Percentiles rank a stretch among this genome's conserved stretches.
phyloP scores from a whole-genome alignment of 164 flowering plant species.

The Akebia trifoliata region DNA sequence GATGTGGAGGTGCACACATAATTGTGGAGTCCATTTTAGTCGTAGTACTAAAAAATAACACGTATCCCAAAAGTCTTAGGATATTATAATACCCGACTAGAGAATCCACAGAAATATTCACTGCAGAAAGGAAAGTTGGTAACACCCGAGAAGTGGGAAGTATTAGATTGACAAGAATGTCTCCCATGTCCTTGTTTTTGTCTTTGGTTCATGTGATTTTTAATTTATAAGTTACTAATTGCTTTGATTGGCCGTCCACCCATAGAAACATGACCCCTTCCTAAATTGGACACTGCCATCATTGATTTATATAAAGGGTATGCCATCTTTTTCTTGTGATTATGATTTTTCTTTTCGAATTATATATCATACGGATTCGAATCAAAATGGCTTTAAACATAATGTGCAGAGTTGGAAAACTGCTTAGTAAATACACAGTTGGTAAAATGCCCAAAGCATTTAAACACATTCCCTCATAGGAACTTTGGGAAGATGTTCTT shows the following conservation, averaged over 20 bases:
- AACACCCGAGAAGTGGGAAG: too few species aligned
- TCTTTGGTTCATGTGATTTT: background rate
- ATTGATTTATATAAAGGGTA: constrained; percentile 86
- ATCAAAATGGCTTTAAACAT: background rate
- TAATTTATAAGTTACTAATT: background rate
- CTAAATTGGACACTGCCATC: constrained; percentile 56
- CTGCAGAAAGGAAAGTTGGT: too few species aligned
- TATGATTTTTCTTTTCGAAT: background rate
- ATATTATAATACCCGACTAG: too few species aligned
- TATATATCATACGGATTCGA: constrained; percentile 1
- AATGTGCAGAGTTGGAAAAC: constrained; percentile 65
- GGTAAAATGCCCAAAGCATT: constrained; percentile 92
- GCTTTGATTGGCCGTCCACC: constrained; percentile 20
- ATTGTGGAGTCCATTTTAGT: too few species aligned
- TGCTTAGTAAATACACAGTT: constrained; percentile 58
- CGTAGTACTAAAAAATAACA: too few species aligned
- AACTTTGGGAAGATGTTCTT: constrained; percentile 75
- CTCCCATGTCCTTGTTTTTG: constrained; percentile 2
- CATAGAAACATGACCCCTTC: constrained; percentile 55
- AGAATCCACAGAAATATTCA: too few species aligned
- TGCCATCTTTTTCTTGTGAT: background rate
- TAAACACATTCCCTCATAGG: constrained; percentile 64
- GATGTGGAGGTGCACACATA: too few species aligned
- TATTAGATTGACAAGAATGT: too few species aligned
- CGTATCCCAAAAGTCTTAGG: too few species aligned